These are phyloP conservation scores for Podila verticillata DNA, from an alignment of 192 early-diverging fungal genomes.

Conservation along the genomic window DNA sequence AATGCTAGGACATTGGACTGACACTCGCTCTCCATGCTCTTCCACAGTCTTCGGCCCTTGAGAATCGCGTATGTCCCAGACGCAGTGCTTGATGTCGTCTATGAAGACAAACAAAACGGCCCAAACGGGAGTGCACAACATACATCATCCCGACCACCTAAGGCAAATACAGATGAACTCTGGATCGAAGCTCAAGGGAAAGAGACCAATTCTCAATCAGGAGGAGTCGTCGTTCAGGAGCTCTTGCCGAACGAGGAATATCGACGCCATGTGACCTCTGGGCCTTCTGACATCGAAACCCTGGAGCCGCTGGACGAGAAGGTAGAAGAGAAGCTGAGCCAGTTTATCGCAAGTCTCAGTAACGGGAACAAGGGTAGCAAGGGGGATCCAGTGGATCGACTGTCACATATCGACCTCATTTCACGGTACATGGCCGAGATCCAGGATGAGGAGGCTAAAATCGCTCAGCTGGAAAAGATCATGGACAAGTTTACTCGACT, in stretches of 20 bases:
- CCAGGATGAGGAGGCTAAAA: background rate
- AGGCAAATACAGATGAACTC: too few relatives aligned
- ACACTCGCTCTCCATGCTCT: background rate
- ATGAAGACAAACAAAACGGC: background rate
- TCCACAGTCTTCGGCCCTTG: constrained; percentile 10
- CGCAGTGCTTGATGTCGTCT: constrained; percentile 17
- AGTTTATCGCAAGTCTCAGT: background rate
- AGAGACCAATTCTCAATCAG: too few relatives aligned
- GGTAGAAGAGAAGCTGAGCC: background rate
- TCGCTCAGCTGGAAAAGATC: background rate
- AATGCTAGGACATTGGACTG: background rate
- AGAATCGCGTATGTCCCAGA: constrained; percentile 15
- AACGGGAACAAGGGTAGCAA: background rate
- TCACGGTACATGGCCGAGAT: constrained; percentile 4
- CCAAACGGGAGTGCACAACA: background rate
- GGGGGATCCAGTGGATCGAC: background rate
- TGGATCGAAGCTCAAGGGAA: too few relatives aligned
- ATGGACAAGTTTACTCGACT: background rate
- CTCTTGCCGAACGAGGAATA: too few relatives aligned
- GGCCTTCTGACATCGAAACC: background rate
- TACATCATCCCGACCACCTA: background rate
- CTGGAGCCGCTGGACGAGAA: background rate
- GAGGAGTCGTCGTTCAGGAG: too few relatives aligned
- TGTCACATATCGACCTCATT: background rate
- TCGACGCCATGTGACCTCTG: background rate